Evolutionary conservation across 176 grass and related monocot genomes (phyloP), one percentile per base, ranked within the genome.

Genomic region (Paspalum notatum): DNA sequence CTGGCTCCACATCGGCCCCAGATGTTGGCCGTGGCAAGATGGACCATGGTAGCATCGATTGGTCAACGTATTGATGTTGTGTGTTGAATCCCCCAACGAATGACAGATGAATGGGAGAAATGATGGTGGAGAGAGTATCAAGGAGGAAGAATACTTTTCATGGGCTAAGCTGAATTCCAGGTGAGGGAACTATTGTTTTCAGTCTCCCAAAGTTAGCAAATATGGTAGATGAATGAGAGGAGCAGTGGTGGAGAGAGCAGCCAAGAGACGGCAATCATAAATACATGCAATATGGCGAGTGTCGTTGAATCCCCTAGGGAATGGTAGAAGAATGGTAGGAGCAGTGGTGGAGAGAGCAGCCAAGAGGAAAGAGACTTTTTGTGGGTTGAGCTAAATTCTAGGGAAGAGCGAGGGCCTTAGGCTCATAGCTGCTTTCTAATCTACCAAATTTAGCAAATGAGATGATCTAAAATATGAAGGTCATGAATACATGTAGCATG

Each of bases 81-180:
- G 16, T 3, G 39, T 9, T 67, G 18, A 43, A 24, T 45, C 42
- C 50, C 16, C 7, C 7, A 9, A 14, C 8, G 46, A 62, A 62
- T 73, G 71, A 16, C 5, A 52, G 18, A 18, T 2, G 9, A 53
- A 32, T 10, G 24, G 3, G 68, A 50, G 50, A 17, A 74, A 17
- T 3, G 7, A 8, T 0, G 42, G 39, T 20, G n/a, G 16, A 5
- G 25, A 2, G 62, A 59, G 32, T 10, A 37, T 22, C 2, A 32
- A 52, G n/a, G 54, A 72, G n/a, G 32, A 61, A 43, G 52, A 48
- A 37, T 12, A 9, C 53, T 9, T 77, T 84, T 89, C 24, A 27
- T 71, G 56, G 61, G 71, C 40, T 59, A 0, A 75, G 0, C 77
- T 85, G 56, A 82, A 77, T 85, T 89, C 62, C 39, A 71, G 87